These are phyloP conservation scores for Penicillium arizonense DNA, from an alignment of 495 filamentous ascomycete genomes.

Conservation along the genomic window DNA sequence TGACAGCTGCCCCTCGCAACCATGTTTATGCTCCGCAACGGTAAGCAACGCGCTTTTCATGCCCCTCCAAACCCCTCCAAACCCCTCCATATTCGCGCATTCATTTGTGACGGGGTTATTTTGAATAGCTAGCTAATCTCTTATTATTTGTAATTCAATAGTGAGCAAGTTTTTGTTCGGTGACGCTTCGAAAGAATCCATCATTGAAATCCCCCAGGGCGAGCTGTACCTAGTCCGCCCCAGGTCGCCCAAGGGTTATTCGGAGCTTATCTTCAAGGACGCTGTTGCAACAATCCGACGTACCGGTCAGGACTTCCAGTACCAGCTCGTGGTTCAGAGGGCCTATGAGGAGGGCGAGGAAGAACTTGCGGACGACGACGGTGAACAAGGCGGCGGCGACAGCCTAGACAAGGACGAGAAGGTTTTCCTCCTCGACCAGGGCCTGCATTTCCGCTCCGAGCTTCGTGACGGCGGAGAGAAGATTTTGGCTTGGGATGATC, in stretches of 20 bases:
- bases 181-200: constrained; percentile 86
- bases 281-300: constrained; percentile 85
- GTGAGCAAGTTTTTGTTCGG: constrained; percentile 92
- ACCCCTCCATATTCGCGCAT: constrained; percentile 21
- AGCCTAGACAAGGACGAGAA: constrained; percentile 87
- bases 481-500: constrained; percentile 89
- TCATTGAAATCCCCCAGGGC: constrained; percentile 91
- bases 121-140: constrained; percentile 15
- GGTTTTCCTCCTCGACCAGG: constrained; percentile 89
- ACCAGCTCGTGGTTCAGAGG: constrained; percentile 92
- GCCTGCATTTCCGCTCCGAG: constrained; percentile 82
- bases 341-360: constrained; percentile 98
- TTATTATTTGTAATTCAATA: constrained; percentile 26
- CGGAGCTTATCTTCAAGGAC: constrained; percentile 98
- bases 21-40: constrained; percentile 76
- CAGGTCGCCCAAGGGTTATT: constrained; percentile 92
- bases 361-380: constrained; percentile 81
- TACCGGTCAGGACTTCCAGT: constrained; percentile 92
- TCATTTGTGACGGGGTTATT: constrained; percentile 3
- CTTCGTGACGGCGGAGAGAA: constrained; percentile 73
- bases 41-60: constrained; percentile 39
- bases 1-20: constrained; percentile 35
- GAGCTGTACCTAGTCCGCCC: constrained; percentile 97
- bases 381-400: constrained; percentile 73
- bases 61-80: constrained; percentile 27